Percentiles rank a stretch among this genome's conserved stretches.
These are phyloP conservation scores for Corymbia calophylla DNA, from an alignment of 441 rosid species.

Conservation along the genomic window DNA sequence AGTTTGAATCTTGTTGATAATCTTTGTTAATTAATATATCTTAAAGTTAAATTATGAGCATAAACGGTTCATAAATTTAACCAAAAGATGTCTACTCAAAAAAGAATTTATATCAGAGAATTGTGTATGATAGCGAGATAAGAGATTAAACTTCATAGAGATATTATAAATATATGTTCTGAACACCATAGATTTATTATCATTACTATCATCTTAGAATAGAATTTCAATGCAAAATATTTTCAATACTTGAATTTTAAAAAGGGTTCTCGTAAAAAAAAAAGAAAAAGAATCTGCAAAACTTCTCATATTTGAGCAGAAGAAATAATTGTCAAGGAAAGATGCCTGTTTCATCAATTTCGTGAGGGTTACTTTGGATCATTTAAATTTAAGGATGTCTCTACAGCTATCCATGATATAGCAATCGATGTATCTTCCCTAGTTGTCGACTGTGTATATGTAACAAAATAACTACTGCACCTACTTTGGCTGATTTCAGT, in stretches of 20 bases:
- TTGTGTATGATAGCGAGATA: background rate
- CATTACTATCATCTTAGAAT: background rate
- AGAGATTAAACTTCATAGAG: background rate
- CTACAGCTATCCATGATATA: background rate
- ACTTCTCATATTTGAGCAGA: background rate
- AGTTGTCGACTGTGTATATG: background rate
- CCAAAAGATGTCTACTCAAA: background rate
- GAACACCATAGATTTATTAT: background rate
- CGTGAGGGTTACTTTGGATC: accelerated
- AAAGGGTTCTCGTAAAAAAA: background rate
- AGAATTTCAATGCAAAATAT: background rate
- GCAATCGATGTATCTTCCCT: background rate
- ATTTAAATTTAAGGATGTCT: background rate
- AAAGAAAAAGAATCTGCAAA: background rate
- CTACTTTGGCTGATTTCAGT: background rate
- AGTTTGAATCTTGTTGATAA: background rate
- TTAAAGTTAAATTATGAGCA: background rate
- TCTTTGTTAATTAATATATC: background rate
- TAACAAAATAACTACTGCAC: background rate
- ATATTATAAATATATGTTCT: background rate
- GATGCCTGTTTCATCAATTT: background rate
- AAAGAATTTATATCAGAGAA: background rate
- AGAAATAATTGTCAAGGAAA: background rate
- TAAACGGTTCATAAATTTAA: background rate
- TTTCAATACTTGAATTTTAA: background rate